phyloP scores from a whole-genome alignment of 2,329 filamentous ascomycete genomes.

The Colletotrichum eleusines region DNA sequence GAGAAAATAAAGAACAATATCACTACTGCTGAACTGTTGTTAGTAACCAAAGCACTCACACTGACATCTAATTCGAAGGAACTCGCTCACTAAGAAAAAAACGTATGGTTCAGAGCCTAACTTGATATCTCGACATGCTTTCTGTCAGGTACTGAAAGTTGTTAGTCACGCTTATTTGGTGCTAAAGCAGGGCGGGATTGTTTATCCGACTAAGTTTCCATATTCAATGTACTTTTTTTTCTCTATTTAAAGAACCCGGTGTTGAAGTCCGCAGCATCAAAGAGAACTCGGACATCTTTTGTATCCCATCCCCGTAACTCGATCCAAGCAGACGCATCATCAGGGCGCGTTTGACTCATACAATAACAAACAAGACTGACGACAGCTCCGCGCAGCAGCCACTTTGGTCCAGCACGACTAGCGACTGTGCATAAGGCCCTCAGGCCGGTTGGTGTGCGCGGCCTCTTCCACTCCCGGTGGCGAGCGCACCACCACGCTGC shows the following conservation, averaged over 20 bases:
- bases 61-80: background rate
- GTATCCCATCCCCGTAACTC: slow-evolving; percentile 13
- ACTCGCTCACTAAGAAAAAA: background rate
- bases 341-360: slow-evolving; percentile 32
- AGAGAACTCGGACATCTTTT: slow-evolving; percentile 6
- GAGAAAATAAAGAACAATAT: background rate
- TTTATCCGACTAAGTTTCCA: background rate
- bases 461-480: slow-evolving; percentile 23
- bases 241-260: background rate
- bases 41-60: background rate
- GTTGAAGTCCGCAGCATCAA: background rate
- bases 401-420: slow-evolving; percentile 3
- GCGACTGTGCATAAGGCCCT: slow-evolving; percentile 9
- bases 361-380: slow-evolving; percentile 19
- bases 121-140: background rate
- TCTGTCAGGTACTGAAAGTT: background rate
- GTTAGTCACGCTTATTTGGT: background rate
- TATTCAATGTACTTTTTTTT: background rate
- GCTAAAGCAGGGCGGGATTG: background rate
- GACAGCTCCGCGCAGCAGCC: slow-evolving; percentile 20
- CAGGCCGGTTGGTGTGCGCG: slow-evolving; percentile 33
- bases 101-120: background rate
- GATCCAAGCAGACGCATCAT: slow-evolving; percentile 18
- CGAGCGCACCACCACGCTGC: slow-evolving; percentile 23
- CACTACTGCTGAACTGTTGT: background rate